A percentile compares a stretch with the other conserved stretches of the same genome.
Conservation (phyloP, 106 monocot species). For the Posidonia australis region DNA sequence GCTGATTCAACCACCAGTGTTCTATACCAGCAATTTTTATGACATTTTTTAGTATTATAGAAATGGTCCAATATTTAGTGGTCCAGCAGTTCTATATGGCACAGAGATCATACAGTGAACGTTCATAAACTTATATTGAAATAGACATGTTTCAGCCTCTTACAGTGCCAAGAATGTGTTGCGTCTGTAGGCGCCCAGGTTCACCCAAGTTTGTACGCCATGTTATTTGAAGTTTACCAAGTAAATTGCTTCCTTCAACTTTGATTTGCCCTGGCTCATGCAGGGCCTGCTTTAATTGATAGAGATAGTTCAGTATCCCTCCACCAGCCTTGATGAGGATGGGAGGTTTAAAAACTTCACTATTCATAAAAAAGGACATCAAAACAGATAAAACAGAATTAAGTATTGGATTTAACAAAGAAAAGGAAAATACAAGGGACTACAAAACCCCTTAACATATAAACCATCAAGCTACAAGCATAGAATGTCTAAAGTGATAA, state of each 20-base stretch:
- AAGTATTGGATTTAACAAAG: background rate
- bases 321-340: slow-evolving; percentile 74
- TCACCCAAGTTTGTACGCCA: slow-evolving; percentile 97
- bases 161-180: slow-evolving; percentile 88
- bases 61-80: background rate
- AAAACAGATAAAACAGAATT: background rate
- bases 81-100: background rate
- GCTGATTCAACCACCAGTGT: no score
- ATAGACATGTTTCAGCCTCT: slow-evolving; percentile 7
- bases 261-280: slow-evolving; percentile 46
- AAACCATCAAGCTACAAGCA: background rate
- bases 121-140: no score
- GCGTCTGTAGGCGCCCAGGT: slow-evolving; percentile 93
- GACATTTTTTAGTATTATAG: no score
- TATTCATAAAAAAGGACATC: slow-evolving; percentile 11
- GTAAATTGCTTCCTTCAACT: slow-evolving; percentile 69
- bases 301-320: slow-evolving; percentile 91
- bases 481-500: background rate
- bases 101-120: background rate
- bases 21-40: no score
- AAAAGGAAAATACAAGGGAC: background rate
- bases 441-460: background rate
- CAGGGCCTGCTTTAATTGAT: slow-evolving; percentile 40
- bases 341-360: slow-evolving; percentile 63
- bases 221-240: slow-evolving; percentile 98